phyloP scores from a whole-genome alignment of 2,329 filamentous ascomycete genomes.

The Aspergillus floridensis region DNA sequence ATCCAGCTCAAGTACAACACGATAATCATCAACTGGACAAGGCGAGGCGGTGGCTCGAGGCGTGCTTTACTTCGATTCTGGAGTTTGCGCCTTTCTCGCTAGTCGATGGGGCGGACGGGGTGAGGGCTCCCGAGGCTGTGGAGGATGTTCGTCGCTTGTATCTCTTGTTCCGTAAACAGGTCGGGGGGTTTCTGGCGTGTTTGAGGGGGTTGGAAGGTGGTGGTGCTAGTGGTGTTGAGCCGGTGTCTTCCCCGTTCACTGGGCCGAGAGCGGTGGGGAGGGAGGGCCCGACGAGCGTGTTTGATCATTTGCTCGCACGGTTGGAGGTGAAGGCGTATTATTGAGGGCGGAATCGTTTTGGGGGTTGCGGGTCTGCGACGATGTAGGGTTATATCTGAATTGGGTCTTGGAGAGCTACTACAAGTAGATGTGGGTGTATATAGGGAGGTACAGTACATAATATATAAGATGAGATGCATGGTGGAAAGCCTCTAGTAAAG shows the following conservation, averaged over 20 bases:
- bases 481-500: no score
- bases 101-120: conserved; percentile 38
- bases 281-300: conserved; percentile 54
- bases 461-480: no score
- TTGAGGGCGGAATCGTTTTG: conserved; percentile 18
- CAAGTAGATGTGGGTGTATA: no score
- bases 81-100: conserved; percentile 56
- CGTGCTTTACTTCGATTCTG: conserved; percentile 69
- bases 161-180: conserved; percentile 65
- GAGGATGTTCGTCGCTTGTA: conserved; percentile 57
- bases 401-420: no score
- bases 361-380: not conserved
- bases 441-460: no score
- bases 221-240: conserved; percentile 23
- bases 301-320: conserved; percentile 66
- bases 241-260: no score
- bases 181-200: conserved; percentile 70
- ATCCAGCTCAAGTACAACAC: not conserved
- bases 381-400: not conserved
- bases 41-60: not conserved
- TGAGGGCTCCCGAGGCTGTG: conserved; percentile 37
- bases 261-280: conserved; percentile 3
- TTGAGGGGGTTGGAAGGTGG: conserved; percentile 63
- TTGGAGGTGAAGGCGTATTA: conserved; percentile 73
- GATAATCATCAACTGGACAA: conserved; percentile 70